Percentiles rank a stretch among this genome's conserved stretches.
phyloP scores from a whole-genome alignment of 164 flowering plant genomes.

The Berberis thunbergii region DNA sequence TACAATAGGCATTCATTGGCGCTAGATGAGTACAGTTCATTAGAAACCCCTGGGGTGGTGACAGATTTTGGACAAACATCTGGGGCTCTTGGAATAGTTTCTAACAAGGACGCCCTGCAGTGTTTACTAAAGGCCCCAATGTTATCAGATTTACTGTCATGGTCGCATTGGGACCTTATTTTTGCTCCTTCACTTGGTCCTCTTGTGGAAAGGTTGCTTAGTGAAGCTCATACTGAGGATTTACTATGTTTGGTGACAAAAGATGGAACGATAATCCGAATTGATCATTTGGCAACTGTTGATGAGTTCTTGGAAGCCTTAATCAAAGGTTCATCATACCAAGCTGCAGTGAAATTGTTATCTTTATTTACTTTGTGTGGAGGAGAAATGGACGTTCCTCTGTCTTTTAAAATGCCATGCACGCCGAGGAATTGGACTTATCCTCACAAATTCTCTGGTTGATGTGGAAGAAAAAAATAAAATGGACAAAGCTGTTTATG shows the following conservation, averaged over 20 bases:
- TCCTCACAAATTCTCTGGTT: conserved; percentile 35
- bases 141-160: conserved; percentile 56
- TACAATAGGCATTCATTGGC: conserved; percentile 11
- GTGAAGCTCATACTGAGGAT: conserved; percentile 47
- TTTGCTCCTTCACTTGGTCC: conserved; percentile 92
- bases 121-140: conserved; percentile 69
- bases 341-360: conserved; percentile 58
- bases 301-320: conserved; percentile 67
- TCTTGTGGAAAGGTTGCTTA: conserved; percentile 61
- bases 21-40: conserved; percentile 8
- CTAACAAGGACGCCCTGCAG: conserved; percentile 58
- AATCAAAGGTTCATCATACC: conserved; percentile 58
- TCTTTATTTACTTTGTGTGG: conserved; percentile 62
- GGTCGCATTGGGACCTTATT: conserved; percentile 87
- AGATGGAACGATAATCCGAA: conserved; percentile 62
- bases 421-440: conserved; percentile 54
- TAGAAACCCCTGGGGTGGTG: conserved; percentile 13
- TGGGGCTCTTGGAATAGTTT: conserved; percentile 24
- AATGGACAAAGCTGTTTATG: conserved; percentile 1
- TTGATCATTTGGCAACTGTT: conserved; percentile 59
- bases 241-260: conserved; percentile 60
- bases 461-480: too few relatives aligned
- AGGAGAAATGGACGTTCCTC: conserved; percentile 50
- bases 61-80: conserved; percentile 10
- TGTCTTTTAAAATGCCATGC: conserved; percentile 65